A percentile compares a stretch with the other conserved stretches of the same genome.
phyloP scores from a whole-genome alignment of 2,329 filamentous ascomycete genomes.

The Paracoccidioides brasiliensis region DNA sequence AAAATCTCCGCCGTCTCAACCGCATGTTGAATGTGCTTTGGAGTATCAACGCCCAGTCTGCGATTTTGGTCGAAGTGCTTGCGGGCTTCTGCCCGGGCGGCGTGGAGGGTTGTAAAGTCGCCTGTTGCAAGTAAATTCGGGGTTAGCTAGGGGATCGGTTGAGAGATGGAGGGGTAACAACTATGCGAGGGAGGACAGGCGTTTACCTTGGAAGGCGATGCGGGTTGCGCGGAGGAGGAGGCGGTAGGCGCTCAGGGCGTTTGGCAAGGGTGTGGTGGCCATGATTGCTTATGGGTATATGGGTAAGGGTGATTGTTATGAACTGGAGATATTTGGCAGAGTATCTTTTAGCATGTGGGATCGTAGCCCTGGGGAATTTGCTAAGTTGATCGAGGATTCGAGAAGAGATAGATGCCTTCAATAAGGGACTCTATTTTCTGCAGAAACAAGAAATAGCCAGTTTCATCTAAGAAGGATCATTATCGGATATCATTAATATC shows the following conservation, averaged over 20 bases:
- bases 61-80: conserved; percentile 58
- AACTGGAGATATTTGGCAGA: too few species aligned
- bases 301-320: too few species aligned
- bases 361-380: too few species aligned
- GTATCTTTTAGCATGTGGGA: too few species aligned
- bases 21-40: conserved; percentile 60
- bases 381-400: too few species aligned
- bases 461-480: background rate
- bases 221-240: conserved; percentile 16
- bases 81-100: conserved; percentile 61
- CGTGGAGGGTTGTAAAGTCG: conserved; percentile 54
- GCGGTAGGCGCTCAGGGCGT: conserved; percentile 18
- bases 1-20: conserved; percentile 71
- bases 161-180: background rate
- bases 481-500: background rate
- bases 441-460: background rate
- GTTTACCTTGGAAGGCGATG: conserved; percentile 61
- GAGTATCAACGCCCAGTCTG: conserved; percentile 44
- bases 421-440: background rate
- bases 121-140: conserved; percentile 36
- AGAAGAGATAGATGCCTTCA: background rate
- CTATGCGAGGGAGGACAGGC: background rate
- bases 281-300: background rate
- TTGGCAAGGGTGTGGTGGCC: conserved; percentile 19
- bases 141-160: background rate